Conservation (phyloP, 2,329 filamentous ascomycete genomes). For the Pseudogymnoascus sp. region DNA sequence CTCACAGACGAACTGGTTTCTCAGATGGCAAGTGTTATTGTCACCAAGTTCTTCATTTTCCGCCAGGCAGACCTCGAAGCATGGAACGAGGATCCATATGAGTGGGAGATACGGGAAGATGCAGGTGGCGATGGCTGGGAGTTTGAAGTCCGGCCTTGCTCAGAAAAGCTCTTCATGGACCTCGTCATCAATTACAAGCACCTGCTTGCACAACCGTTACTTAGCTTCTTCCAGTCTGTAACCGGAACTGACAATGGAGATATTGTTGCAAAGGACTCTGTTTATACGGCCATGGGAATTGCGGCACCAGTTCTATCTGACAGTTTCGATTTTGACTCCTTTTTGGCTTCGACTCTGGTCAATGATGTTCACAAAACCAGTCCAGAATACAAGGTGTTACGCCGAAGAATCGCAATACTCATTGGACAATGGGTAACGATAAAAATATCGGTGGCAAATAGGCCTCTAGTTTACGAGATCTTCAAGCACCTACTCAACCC, state of each 20-base stretch:
- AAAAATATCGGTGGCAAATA: constrained; percentile 59
- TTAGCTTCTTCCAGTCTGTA: constrained; percentile 75
- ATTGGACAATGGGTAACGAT: constrained; percentile 85
- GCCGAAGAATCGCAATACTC: constrained; percentile 80
- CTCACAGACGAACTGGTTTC: constrained; percentile 70
- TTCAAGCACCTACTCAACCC: constrained; percentile 79
- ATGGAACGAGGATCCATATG: constrained; percentile 91
- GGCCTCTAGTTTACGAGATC: constrained; percentile 74
- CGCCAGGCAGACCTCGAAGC: constrained; percentile 75
- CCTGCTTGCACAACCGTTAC: constrained; percentile 67
- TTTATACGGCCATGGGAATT: constrained; percentile 88
- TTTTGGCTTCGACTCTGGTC: constrained; percentile 67
- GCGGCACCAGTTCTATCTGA: constrained; percentile 68
- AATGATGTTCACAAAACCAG: constrained; percentile 63
- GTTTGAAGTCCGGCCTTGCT: constrained; percentile 83
- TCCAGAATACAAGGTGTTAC: constrained; percentile 66
- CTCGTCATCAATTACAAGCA: constrained; percentile 83
- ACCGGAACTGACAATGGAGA: constrained; percentile 51
- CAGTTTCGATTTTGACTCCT: constrained; percentile 73
- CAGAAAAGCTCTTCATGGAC: constrained; percentile 89
- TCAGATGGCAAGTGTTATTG: constrained; percentile 74
- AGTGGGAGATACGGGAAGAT: constrained; percentile 89
- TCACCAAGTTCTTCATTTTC: constrained; percentile 84
- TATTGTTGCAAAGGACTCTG: constrained; percentile 80
- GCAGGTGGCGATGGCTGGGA: constrained; percentile 80